A percentile compares a stretch with the other conserved stretches of the same genome.
Evolutionary conservation across 2,329 filamentous ascomycete genomes (phyloP).

Genomic region (Xylariaceae sp.): DNA sequence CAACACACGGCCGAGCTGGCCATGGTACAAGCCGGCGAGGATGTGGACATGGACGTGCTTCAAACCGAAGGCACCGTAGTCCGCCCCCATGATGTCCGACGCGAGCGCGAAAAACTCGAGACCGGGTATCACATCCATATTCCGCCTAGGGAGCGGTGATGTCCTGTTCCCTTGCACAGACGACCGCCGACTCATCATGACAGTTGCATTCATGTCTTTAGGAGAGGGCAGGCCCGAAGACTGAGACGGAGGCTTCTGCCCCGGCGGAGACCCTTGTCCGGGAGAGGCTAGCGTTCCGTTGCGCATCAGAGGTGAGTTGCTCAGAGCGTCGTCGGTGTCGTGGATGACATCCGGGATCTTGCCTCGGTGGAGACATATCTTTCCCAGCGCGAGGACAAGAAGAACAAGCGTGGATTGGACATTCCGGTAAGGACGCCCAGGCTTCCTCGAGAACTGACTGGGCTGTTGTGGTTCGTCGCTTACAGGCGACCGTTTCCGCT

Average conservation of each 20-base stretch:
- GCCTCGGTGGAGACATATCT: slow-evolving; percentile 60
- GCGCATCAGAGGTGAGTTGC: slow-evolving; percentile 37
- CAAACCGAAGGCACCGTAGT: slow-evolving; percentile 72
- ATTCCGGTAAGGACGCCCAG: slow-evolving; percentile 54
- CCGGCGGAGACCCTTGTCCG: slow-evolving; percentile 50
- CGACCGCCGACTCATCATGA: slow-evolving; percentile 43
- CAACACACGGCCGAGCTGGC: slow-evolving; percentile 78
- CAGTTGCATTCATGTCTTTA: slow-evolving; percentile 42
- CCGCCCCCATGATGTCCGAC: slow-evolving; percentile 77
- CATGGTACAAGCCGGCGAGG: slow-evolving; percentile 81
- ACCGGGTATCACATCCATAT: slow-evolving; percentile 82
- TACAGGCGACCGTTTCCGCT: slow-evolving; percentile 52
- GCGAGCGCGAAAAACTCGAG: slow-evolving; percentile 85
- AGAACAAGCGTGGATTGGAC: slow-evolving; percentile 78
- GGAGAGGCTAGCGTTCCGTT: slow-evolving; percentile 50
- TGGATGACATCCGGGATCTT: slow-evolving; percentile 55
- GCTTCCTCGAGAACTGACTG: slow-evolving; percentile 33
- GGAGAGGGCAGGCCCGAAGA: slow-evolving; percentile 48
- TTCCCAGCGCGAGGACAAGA: slow-evolving; percentile 78
- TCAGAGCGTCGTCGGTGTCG: slow-evolving; percentile 36
- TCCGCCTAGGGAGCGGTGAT: slow-evolving; percentile 40
- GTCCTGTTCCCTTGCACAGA: slow-evolving; percentile 43
- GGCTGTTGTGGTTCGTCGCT: slow-evolving; percentile 27
- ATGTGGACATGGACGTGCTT: slow-evolving; percentile 81
- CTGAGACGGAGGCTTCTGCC: slow-evolving; percentile 39